Percentiles rank a stretch among this genome's conserved stretches.
Conservation (phyloP, 306 rosid species). For the Parietaria judaica region DNA sequence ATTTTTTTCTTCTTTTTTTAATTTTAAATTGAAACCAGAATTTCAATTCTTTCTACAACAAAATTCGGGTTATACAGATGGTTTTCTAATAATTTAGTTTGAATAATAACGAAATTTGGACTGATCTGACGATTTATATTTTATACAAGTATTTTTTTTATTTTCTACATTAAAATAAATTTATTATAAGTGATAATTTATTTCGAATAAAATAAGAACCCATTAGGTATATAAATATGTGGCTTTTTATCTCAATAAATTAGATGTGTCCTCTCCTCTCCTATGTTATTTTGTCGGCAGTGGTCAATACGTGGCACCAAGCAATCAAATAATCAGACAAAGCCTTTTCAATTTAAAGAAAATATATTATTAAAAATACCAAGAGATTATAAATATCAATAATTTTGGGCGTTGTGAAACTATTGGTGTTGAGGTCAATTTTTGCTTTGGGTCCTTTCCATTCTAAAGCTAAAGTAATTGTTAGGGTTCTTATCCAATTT, state of each 20-base stretch:
- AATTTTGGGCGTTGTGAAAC: neutral
- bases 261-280: neutral
- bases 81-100: too few relatives aligned
- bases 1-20: too few relatives aligned
- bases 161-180: too few relatives aligned
- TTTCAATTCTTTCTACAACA: too few relatives aligned
- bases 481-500: slow-evolving; percentile 3
- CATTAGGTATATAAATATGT: neutral
- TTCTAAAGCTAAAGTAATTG: slow-evolving; percentile 15
- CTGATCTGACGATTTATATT: too few relatives aligned
- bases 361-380: too few relatives aligned
- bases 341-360: neutral
- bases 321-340: neutral
- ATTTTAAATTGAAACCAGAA: too few relatives aligned
- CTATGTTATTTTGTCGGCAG: slow-evolving; percentile 10
- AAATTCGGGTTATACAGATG: too few relatives aligned
- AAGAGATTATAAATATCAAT: neutral
- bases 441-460: slow-evolving; percentile 6
- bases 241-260: neutral
- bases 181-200: too few relatives aligned
- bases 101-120: too few relatives aligned
- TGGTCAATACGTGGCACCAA: slow-evolving; percentile 6
- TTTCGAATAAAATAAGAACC: too few relatives aligned
- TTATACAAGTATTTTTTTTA: too few relatives aligned
- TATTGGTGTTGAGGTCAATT: slow-evolving; percentile 1